phyloP scores from a whole-genome alignment of 108 stramenopile genomes.

The Discostella pseudostelligera region DNA sequence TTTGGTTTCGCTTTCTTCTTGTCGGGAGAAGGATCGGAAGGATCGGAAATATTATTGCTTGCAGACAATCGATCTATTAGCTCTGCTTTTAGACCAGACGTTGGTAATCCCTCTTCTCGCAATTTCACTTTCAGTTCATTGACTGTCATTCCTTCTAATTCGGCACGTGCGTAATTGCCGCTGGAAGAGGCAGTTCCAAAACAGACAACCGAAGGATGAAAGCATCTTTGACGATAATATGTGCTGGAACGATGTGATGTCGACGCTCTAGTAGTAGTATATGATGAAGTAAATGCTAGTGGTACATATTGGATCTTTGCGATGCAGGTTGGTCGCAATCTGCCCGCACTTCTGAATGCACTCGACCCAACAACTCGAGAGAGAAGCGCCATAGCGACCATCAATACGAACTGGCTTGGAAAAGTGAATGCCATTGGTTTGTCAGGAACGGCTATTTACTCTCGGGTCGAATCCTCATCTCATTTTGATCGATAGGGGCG shows the following conservation, averaged over 20 bases:
- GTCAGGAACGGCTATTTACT: neutral
- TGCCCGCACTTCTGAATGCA: conserved; percentile 7
- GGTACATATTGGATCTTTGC: neutral
- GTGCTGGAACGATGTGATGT: neutral
- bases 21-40: neutral
- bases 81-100: conserved; percentile 53
- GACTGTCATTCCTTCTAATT: conserved; percentile 42
- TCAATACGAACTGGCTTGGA: neutral
- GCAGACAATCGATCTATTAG: conserved; percentile 39
- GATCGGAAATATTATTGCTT: neutral
- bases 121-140: conserved; percentile 45
- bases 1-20: conserved; percentile 13
- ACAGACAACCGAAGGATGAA: conserved; percentile 5
- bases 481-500: no score
- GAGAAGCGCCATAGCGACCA: neutral
- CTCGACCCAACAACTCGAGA: conserved; percentile 8
- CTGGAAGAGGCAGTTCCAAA: conserved; percentile 18
- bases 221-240: neutral
- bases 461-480: no score
- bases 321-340: neutral
- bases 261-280: neutral
- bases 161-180: conserved; percentile 1
- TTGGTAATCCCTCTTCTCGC: conserved; percentile 33
- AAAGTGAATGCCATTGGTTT: conserved; percentile 3
- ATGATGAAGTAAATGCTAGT: neutral